Base-by-base conservation (phyloP, 257 asterid species). In the Lycium ferocissimum region DNA sequence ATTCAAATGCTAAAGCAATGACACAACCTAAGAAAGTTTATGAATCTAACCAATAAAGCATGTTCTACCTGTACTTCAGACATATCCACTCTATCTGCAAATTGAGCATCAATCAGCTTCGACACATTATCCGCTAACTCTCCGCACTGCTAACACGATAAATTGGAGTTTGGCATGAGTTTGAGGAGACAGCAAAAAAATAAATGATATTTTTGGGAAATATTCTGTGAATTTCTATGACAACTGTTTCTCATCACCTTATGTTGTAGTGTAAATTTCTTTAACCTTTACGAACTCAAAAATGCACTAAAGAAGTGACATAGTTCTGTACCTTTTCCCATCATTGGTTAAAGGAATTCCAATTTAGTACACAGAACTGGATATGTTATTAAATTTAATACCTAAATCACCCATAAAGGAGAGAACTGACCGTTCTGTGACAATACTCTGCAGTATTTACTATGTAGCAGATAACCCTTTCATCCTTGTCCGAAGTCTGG, bases 371-470 rank as follows among this genome's bases (percentile, higher is more conserved):
- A 53, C 62, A 22, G 13, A 49, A 51, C 45, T 51, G 63, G 81
- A 51, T 76, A 14, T 76, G 47, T 51, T 76, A 76, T 56, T 13
- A 51, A 76, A 51, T 14, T 40, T 56, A 62, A 62, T 10, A 80
- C 37, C 69, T 38, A 67, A 59, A 59, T 51, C 61, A 51, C 62
- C 81, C 80, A 81, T 70, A 82, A 14, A 17, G 82, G 66, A 88
- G 88, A 92, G 51, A 86, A 94, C 93, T 80, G 65, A 91, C 99
- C 94, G 99, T 97, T 88, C 87, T 95, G 91, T 94, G 99, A 88
- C 99, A 97, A 92, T 97, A 97, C 89, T 97, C 99, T 89, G 99
- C 98, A 83, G 99, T 97, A 91, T 95, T 97, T 56, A 97, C 99
- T 45, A 97, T 94, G 84, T 97, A 95, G 90, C 99, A 95, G 87